These are phyloP conservation scores for Populus tomentosa DNA, from an alignment of 441 rosid genomes.

Conservation along the genomic window DNA sequence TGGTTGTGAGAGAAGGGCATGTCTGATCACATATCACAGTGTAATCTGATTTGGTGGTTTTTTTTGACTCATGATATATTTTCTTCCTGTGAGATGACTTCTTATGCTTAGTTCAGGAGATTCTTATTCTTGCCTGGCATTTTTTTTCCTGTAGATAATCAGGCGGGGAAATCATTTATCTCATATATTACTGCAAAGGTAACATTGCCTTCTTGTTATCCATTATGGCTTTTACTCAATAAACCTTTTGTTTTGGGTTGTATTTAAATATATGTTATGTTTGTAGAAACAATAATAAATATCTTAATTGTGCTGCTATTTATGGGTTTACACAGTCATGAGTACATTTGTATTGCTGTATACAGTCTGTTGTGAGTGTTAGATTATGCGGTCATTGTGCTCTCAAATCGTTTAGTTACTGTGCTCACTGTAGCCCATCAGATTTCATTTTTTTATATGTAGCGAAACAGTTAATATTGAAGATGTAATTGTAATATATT, in stretches of 20 bases:
- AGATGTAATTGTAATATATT: neutral
- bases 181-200: conserved; percentile 88
- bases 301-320: neutral
- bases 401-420: neutral
- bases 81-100: neutral
- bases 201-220: conserved; percentile 12
- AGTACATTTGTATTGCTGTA: neutral
- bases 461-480: neutral
- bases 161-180: conserved; percentile 68
- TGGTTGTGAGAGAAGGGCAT: neutral
- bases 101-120: neutral
- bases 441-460: neutral
- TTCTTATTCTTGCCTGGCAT: neutral
- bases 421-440: neutral
- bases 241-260: neutral
- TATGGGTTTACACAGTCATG: neutral
- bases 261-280: neutral
- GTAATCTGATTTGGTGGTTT: neutral
- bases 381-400: neutral
- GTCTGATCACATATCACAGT: neutral
- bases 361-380: neutral
- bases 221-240: conserved; percentile 4
- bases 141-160: conserved; percentile 53
- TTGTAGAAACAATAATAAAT: neutral
- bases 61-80: neutral